phyloP scores from a whole-genome alignment of 192 early-diverging fungal species.

The Diversispora eburnea region DNA sequence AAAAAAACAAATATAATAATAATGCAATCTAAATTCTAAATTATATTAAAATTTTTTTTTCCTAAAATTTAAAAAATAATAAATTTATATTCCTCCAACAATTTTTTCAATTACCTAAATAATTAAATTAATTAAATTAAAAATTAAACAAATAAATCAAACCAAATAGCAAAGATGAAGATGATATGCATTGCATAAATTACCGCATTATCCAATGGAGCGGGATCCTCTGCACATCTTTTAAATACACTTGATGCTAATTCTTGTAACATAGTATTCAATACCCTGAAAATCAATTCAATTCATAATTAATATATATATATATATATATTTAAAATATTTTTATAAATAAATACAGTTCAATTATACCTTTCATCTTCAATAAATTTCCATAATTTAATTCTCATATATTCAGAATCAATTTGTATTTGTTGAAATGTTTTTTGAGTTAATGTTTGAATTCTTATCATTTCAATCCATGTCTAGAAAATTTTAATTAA shows the following conservation, averaged over 20 bases:
- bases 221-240: constrained; percentile 18
- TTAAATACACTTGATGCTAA: constrained; percentile 12
- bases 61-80: no score
- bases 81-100: not conserved
- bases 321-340: not conserved
- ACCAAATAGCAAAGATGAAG: not conserved
- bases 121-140: not conserved
- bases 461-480: constrained; percentile 54
- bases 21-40: no score
- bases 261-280: constrained; percentile 26
- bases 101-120: constrained; percentile 5
- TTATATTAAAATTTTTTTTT: no score
- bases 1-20: no score
- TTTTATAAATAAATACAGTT: no score
- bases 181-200: not conserved
- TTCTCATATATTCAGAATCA: constrained; percentile 58
- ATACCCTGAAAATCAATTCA: not conserved
- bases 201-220: constrained; percentile 14
- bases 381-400: constrained; percentile 46
- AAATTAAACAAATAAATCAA: not conserved
- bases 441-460: constrained; percentile 43
- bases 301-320: not conserved
- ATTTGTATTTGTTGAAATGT: constrained; percentile 66
- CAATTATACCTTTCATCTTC: constrained; percentile 41
- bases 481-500: constrained; percentile 38